Base-by-base conservation (phyloP, 2,329 filamentous ascomycete species). In the Stemphylium beticola region DNA sequence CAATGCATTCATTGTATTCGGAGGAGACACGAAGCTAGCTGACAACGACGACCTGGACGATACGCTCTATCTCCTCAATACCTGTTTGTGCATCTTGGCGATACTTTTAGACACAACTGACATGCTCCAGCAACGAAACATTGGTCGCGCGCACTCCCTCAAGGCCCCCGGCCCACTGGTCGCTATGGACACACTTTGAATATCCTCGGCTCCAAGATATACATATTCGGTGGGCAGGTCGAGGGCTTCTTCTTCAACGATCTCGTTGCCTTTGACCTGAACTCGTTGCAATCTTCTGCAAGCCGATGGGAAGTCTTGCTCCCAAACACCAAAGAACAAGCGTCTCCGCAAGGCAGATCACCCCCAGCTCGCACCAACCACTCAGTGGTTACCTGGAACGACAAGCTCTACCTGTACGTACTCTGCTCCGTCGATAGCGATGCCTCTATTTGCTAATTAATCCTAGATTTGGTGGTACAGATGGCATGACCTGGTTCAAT, bases 161-260 rank as follows among this genome's bases (percentile, higher is more conserved):
- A 92, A 11, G 93, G 93, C 2, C 86, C 90, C 33, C 85, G 93
- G 54, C 95, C 95, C 2, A 86, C 92, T 5, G 95, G 95, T 43
- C 89, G 95, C 64, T 99, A 99, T 67, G 95, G 96, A 5, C 95
- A 99, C 74, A 96, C 95, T 0, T 78, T 99, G 58, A 99, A 98
- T 72, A 98, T 99, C 36, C 79, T 99, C 2, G 93, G 93, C 22
- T 98, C 95, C 56, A 98, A 96, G 73, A 93, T 99, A 38, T 99
- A 92, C 78, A 90, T 99, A 26, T 99, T 99, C 73, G 95, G 95
- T 72, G 95, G 95, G 45, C 95, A 99, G 71, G 93, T 98, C 1
- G 95, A 99, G 73, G 95, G 93, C 4, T 93, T 89, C 72, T 99
- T 99, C 72, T 98, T 99, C 86, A 99, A 99, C 68, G 95, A 99